These are phyloP conservation scores for Quercus engelmannii DNA, from an alignment of 306 rosid genomes.

Conservation along the genomic window DNA sequence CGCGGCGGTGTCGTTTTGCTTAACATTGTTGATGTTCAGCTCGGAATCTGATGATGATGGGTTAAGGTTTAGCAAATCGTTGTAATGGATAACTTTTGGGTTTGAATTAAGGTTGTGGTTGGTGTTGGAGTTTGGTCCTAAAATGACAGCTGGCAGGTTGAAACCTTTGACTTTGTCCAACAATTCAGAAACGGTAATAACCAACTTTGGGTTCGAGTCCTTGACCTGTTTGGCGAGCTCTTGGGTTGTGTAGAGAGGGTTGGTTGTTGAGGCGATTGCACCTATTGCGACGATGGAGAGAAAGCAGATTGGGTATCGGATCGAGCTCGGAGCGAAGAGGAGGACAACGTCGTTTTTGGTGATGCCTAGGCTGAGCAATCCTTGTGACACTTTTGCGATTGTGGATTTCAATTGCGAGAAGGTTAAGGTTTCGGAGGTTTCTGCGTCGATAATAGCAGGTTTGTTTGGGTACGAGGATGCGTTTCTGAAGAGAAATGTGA, in stretches of 20 bases:
- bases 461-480: conserved; percentile 43
- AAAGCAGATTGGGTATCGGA: conserved; percentile 55
- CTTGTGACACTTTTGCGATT: conserved; percentile 49
- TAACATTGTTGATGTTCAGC: conserved; percentile 37
- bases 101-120: not conserved
- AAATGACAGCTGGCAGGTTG: conserved; percentile 50
- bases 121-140: conserved; percentile 18
- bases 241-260: conserved; percentile 58
- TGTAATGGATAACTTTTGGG: conserved; percentile 25
- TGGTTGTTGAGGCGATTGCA: conserved; percentile 70
- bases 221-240: conserved; percentile 67
- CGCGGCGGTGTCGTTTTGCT: conserved; percentile 68
- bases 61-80: conserved; percentile 35
- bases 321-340: conserved; percentile 69
- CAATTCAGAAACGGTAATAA: conserved; percentile 60
- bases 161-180: conserved; percentile 58
- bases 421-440: conserved; percentile 43
- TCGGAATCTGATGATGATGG: conserved; percentile 35
- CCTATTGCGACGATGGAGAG: conserved; percentile 58
- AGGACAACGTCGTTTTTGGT: conserved; percentile 76
- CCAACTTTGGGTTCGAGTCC: conserved; percentile 69
- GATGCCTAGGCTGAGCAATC: conserved; percentile 44
- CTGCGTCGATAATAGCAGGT: conserved; percentile 65
- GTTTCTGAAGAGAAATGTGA: conserved; percentile 55
- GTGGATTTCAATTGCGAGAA: conserved; percentile 50